phyloP scores from a whole-genome alignment of 495 filamentous ascomycete genomes.

The Parathielavia hyrcaniae region DNA sequence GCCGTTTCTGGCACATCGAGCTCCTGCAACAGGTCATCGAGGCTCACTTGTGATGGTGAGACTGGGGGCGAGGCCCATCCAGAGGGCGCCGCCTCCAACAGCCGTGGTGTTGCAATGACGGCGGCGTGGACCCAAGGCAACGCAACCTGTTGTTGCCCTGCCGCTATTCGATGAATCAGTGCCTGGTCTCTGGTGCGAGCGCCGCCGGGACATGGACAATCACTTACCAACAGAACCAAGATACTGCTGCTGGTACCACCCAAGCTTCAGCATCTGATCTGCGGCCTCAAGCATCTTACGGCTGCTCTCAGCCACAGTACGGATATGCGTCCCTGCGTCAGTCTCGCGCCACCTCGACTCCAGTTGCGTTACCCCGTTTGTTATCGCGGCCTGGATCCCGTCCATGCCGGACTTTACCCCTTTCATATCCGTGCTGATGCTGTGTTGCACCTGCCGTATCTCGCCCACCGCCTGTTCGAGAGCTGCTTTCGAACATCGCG shows the following conservation, averaged over 20 bases:
- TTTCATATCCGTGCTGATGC: neutral
- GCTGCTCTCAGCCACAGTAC: neutral
- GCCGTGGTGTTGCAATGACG: neutral
- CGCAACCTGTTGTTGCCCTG: neutral
- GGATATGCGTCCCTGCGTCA: neutral
- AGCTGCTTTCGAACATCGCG: neutral
- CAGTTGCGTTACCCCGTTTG: neutral
- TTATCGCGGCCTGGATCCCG: neutral
- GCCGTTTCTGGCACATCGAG: neutral
- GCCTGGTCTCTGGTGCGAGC: neutral
- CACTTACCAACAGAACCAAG: neutral
- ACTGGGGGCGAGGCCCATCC: neutral
- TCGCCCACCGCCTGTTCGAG: neutral
- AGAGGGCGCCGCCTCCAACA: neutral
- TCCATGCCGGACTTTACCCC: neutral
- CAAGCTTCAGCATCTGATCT: neutral
- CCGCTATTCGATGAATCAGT: neutral
- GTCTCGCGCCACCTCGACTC: neutral
- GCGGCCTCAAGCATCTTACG: neutral
- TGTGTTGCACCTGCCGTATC: neutral
- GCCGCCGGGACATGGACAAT: neutral
- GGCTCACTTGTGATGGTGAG: neutral
- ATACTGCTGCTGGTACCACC: neutral
- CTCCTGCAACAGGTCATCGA: neutral
- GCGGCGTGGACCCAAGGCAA: neutral